A percentile compares a stretch with the other conserved stretches of the same genome.
Conservation (phyloP, 192 early-diverging fungal species). For the Diversispora eburnea region DNA sequence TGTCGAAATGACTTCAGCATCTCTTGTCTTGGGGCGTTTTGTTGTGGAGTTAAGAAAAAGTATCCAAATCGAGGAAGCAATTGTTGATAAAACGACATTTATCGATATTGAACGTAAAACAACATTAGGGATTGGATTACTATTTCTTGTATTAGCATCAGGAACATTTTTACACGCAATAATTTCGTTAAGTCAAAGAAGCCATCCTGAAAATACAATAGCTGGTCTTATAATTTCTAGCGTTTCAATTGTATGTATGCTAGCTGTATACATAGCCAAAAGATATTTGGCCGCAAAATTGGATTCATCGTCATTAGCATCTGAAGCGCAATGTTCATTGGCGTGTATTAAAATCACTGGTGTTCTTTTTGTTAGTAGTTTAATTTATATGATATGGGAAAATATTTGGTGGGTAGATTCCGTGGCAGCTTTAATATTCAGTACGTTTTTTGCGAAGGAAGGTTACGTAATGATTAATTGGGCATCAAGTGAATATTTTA, state of each 20-base stretch:
- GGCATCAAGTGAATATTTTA: constrained; percentile 13
- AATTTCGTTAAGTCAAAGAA: constrained; percentile 1
- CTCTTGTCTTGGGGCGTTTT: not conserved
- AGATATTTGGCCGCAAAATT: constrained; percentile 9
- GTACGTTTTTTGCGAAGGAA: constrained; percentile 15
- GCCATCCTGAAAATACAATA: not conserved
- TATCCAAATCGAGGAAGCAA: not conserved
- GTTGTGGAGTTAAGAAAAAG: not conserved
- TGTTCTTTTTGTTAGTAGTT: constrained; percentile 3
- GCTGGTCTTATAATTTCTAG: constrained; percentile 20
- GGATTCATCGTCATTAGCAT: constrained; percentile 18
- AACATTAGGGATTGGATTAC: constrained; percentile 14
- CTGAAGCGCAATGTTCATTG: constrained; percentile 22
- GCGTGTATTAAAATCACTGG: constrained; percentile 18
- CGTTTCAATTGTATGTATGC: constrained; percentile 10
- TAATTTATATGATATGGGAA: constrained; percentile 17
- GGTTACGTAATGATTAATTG: constrained; percentile 1
- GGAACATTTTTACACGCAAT: constrained; percentile 15
- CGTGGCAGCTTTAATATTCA: constrained; percentile 16
- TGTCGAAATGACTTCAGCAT: not conserved
- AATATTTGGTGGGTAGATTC: constrained; percentile 18
- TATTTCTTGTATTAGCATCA: constrained; percentile 5
- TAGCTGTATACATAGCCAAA: not conserved
- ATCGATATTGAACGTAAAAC: constrained; percentile 13
- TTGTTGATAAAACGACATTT: not conserved